Conservation (phyloP, 352 stramenopile species). For the Phytophthora uliginosa region DNA sequence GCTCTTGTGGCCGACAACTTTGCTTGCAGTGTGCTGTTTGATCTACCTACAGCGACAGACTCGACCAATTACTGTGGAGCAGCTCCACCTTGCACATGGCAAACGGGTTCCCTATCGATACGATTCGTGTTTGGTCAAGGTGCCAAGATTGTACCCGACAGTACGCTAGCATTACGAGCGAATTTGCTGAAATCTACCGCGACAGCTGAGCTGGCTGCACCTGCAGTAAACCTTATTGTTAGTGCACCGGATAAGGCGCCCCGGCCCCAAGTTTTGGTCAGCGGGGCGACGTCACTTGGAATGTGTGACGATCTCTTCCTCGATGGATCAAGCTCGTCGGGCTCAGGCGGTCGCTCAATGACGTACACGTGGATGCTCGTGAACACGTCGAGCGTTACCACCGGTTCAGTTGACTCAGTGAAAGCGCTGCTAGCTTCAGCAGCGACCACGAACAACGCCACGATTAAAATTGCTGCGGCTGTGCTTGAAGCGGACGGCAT, state of each 20-base stretch:
- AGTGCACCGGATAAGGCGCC: slow-evolving; percentile 51
- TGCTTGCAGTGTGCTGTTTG: slow-evolving; percentile 63
- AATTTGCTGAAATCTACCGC: slow-evolving; percentile 65
- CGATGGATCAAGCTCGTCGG: slow-evolving; percentile 61
- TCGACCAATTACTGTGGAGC: slow-evolving; percentile 52
- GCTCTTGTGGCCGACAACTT: slow-evolving; percentile 46
- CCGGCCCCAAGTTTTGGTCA: slow-evolving; percentile 53
- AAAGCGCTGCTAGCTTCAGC: slow-evolving; percentile 36
- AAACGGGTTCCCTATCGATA: slow-evolving; percentile 50
- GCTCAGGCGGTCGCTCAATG: slow-evolving; percentile 67
- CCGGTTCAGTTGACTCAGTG: slow-evolving; percentile 29
- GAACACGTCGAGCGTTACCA: slow-evolving; percentile 23
- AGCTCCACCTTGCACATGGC: slow-evolving; percentile 55
- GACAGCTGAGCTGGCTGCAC: slow-evolving; percentile 48
- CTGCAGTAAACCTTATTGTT: slow-evolving; percentile 38
- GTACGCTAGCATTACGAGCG: slow-evolving; percentile 45
- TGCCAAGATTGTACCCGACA: slow-evolving; percentile 52
- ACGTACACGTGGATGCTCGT: slow-evolving; percentile 61
- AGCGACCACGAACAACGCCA: slow-evolving; percentile 43
- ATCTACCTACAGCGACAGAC: slow-evolving; percentile 40
- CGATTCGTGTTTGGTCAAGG: slow-evolving; percentile 57
- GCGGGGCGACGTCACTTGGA: slow-evolving; percentile 56
- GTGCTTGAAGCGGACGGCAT: slow-evolving; percentile 49
- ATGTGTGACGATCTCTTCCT: slow-evolving; percentile 71
- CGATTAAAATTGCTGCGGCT: slow-evolving; percentile 43